These are phyloP conservation scores for Pythium rhizo-oryzae DNA, from an alignment of 352 stramenopile genomes.

Conservation along the genomic window DNA sequence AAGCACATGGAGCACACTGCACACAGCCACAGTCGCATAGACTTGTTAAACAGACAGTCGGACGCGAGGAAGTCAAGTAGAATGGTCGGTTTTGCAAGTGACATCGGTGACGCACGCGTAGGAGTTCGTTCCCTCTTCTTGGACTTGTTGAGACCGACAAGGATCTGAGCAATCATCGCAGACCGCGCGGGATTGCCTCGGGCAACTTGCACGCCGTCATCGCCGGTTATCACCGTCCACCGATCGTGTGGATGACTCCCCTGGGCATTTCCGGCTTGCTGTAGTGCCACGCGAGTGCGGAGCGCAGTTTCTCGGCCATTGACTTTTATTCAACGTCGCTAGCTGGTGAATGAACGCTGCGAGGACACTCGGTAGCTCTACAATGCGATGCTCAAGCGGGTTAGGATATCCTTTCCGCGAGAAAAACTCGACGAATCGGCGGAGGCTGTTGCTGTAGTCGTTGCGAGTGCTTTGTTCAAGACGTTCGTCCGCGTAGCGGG, in stretches of 20 bases:
- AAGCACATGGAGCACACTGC: slow-evolving; percentile 13
- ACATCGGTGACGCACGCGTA: slow-evolving; percentile 14
- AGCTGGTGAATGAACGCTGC: slow-evolving; percentile 31
- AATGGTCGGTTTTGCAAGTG: neutral
- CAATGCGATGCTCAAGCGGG: slow-evolving; percentile 27
- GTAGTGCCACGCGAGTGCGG: slow-evolving; percentile 15
- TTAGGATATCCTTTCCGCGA: slow-evolving; percentile 21
- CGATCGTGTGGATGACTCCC: slow-evolving; percentile 15
- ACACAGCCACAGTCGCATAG: slow-evolving; percentile 22
- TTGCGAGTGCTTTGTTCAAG: slow-evolving; percentile 23
- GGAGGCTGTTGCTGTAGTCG: slow-evolving; percentile 31
- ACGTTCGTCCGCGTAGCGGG: slow-evolving; percentile 25
- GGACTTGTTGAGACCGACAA: slow-evolving; percentile 10
- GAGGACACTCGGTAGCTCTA: slow-evolving; percentile 26
- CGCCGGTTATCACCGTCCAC: neutral
- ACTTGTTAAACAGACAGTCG: slow-evolving; percentile 20
- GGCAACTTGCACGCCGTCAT: neutral
- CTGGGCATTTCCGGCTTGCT: slow-evolving; percentile 11
- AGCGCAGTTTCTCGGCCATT: slow-evolving; percentile 15
- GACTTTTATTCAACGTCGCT: slow-evolving; percentile 11
- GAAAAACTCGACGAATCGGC: slow-evolving; percentile 30
- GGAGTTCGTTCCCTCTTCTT: slow-evolving; percentile 11
- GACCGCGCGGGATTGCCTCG: slow-evolving; percentile 8
- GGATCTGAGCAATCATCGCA: slow-evolving; percentile 15
- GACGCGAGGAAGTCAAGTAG: slow-evolving; percentile 8